Conservation (phyloP, 495 filamentous ascomycete species). For the Penicillium chermesinum region DNA sequence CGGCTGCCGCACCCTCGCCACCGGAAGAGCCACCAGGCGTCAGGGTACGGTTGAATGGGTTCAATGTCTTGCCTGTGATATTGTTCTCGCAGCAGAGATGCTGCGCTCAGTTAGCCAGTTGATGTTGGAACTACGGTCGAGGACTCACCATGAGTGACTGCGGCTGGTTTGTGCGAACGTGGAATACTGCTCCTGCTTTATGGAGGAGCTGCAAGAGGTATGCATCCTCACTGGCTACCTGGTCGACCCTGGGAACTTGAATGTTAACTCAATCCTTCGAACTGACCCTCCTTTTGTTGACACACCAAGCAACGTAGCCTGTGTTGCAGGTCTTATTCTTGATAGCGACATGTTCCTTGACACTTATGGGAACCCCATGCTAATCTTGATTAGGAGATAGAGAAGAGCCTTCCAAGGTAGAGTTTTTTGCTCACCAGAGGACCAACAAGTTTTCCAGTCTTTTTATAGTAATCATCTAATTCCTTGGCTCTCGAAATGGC, state of each 20-base stretch:
- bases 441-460: constrained; percentile 34
- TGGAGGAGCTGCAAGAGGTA: constrained; percentile 28
- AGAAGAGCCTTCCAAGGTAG: background rate
- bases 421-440: constrained; percentile 25
- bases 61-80: constrained; percentile 57
- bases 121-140: no score
- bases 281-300: no score
- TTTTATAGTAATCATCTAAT: constrained; percentile 48
- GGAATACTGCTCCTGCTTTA: constrained; percentile 52
- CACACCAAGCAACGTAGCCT: constrained; percentile 40
- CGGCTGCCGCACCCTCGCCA: constrained; percentile 63
- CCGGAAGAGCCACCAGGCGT: constrained; percentile 61
- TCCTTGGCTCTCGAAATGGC: constrained; percentile 55
- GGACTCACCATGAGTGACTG: constrained; percentile 39
- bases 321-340: constrained; percentile 39
- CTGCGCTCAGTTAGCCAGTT: constrained; percentile 14
- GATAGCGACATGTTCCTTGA: constrained; percentile 64
- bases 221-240: constrained; percentile 32
- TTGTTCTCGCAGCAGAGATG: constrained; percentile 53
- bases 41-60: constrained; percentile 54
- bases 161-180: constrained; percentile 62
- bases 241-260: constrained; percentile 24
- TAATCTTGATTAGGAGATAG: constrained; percentile 38
- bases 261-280: no score
- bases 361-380: constrained; percentile 61